A percentile compares a stretch with the other conserved stretches of the same genome.
These are phyloP conservation scores for Helotiales sp. DNA, from an alignment of 2,329 filamentous ascomycete genomes.

Conservation along the genomic window DNA sequence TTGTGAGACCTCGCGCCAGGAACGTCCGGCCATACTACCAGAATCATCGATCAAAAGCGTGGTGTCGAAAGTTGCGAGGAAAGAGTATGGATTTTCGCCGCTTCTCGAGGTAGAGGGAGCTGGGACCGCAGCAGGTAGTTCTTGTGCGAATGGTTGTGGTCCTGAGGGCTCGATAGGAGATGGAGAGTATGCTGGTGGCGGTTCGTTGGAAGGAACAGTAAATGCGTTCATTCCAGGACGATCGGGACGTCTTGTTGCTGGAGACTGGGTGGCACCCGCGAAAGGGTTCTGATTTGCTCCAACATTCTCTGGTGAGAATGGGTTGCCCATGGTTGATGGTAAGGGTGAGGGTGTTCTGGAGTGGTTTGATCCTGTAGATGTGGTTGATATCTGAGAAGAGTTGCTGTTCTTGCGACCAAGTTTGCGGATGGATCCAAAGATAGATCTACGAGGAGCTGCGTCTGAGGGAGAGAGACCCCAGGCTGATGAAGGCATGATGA, in stretches of 20 bases:
- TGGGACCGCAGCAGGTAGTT: constrained; percentile 38
- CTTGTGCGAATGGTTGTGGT: constrained; percentile 33
- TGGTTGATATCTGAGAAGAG: constrained; percentile 10
- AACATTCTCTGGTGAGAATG: neutral
- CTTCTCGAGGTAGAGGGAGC: constrained; percentile 30
- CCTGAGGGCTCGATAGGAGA: constrained; percentile 21
- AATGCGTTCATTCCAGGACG: constrained; percentile 33
- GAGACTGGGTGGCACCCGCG: constrained; percentile 25
- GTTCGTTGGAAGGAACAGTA: constrained; percentile 33
- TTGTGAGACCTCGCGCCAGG: constrained; percentile 72
- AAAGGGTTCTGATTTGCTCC: constrained; percentile 6
- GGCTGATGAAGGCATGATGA: constrained; percentile 15
- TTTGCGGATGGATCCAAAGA: constrained; percentile 25
- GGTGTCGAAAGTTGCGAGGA: constrained; percentile 80
- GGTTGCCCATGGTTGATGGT: constrained; percentile 5
- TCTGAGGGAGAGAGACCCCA: constrained; percentile 7
- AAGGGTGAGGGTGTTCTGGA: neutral
- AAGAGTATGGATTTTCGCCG: constrained; percentile 70
- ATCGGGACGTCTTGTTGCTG: constrained; percentile 30
- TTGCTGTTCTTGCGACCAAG: constrained; percentile 21
- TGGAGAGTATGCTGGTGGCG: constrained; percentile 34
- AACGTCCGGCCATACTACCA: constrained; percentile 76
- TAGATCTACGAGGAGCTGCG: constrained; percentile 7
- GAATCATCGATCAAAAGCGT: constrained; percentile 91
- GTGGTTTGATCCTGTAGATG: constrained; percentile 5